Conservation (phyloP, 2,329 filamentous ascomycete genomes). For the Fusarium beomiforme region DNA sequence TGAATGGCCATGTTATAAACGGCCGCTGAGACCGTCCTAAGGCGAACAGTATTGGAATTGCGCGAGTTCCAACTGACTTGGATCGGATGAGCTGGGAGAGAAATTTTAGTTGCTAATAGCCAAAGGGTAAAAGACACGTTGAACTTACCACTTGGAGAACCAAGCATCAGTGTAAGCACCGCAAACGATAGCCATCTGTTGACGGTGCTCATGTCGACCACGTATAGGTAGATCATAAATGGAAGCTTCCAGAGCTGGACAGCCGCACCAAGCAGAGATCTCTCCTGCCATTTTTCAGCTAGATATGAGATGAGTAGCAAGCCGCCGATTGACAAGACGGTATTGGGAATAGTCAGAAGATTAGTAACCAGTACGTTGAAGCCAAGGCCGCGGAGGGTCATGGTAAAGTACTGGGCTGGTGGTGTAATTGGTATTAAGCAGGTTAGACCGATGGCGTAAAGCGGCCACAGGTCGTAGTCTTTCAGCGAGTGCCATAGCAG, state of each 20-base stretch:
- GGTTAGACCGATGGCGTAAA: background rate
- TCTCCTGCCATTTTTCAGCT: background rate
- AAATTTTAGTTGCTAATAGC: rapidly evolving
- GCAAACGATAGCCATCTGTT: background rate
- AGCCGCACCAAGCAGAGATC: background rate
- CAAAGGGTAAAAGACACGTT: no score
- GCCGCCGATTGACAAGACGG: background rate
- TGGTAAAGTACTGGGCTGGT: background rate
- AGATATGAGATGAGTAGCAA: background rate
- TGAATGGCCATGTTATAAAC: background rate
- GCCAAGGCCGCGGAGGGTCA: background rate
- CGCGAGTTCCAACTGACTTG: background rate
- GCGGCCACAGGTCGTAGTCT: background rate
- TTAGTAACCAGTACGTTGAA: background rate
- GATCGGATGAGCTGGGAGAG: background rate
- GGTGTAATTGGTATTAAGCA: background rate
- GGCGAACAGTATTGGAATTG: background rate
- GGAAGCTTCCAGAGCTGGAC: background rate
- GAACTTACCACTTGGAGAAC: background rate
- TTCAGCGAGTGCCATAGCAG: background rate
- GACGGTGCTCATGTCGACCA: background rate
- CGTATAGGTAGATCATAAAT: background rate
- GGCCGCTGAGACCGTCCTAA: background rate
- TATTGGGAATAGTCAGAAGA: background rate
- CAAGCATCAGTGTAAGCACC: background rate